Evolutionary conservation across 805 yeast species (phyloP), one percentile per base, ranked within the genome.

Genomic region (Wickerhamomyces queroliae): DNA sequence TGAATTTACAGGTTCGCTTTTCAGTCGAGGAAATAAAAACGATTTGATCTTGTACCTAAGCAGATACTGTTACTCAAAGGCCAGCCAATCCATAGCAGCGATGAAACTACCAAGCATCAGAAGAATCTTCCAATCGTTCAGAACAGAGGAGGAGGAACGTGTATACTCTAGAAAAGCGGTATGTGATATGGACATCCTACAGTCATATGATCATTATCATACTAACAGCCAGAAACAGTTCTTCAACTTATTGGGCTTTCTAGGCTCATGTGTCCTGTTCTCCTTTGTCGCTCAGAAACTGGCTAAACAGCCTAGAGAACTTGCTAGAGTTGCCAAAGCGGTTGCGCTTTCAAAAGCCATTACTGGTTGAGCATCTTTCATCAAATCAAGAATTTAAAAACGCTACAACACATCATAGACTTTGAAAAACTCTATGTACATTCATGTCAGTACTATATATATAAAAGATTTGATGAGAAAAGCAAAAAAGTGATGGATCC

Each of bases 61-160:
- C n/a, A n/a, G n/a, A n/a, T n/a, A n/a, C n/a, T n/a, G n/a, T n/a
- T n/a, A n/a, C n/a, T n/a, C n/a, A n/a, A n/a, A n/a, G n/a, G n/a
- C n/a, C n/a, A n/a, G n/a, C n/a, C n/a, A n/a, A n/a, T n/a, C n/a
- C 16, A 13, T 15, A 21, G 18, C 18, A 26, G 50, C 54, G 37
- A 76, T 68, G 80, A 78, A 81, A 49, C 65, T 87, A 33, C 88
- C 85, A 33, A 86, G 88, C 53, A 74, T 88, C 32, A 64, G 95
- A 35, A 67, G 86, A 41, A 81, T 87, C 32, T 87, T 87, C 55
- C 79, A 89, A 18, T 82, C 93, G 5, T 86, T 87, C 53, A 63
- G 96, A 16, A 76, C 93, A 2, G 95, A 86, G 46, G 95, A 87
- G 49, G 95, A 87, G 50, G 95, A 88, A 57, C 65, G 90, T 37